Evolutionary conservation across 306 rosid species (phyloP).

Genomic region (Citrullus colocynthis): DNA sequence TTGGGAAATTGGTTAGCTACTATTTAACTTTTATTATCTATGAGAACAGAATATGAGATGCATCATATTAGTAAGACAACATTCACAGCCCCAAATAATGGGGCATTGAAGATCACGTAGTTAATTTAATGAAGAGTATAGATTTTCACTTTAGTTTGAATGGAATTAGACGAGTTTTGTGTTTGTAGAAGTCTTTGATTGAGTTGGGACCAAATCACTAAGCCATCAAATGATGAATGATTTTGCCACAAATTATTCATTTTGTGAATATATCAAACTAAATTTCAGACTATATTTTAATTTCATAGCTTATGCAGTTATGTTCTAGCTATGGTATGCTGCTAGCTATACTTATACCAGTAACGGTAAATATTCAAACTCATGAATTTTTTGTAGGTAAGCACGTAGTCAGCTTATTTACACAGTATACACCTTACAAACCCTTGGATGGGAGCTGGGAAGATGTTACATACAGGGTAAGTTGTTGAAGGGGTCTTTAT

Average conservation of each 20-base stretch:
- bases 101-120: not conserved
- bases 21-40: not conserved
- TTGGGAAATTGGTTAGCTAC: not conserved
- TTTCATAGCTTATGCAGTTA: not conserved
- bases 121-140: not conserved
- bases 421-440: conserved; percentile 82
- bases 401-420: conserved; percentile 84
- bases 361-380: not conserved
- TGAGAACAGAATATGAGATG: not conserved
- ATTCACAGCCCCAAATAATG: not conserved
- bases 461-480: conserved; percentile 58
- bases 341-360: not conserved
- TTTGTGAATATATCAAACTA: not conserved
- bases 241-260: not conserved
- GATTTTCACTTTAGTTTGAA: not conserved
- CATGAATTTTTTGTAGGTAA: conserved; percentile 33
- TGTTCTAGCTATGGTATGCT: not conserved
- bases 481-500: conserved; percentile 10
- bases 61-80: not conserved
- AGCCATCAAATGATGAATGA: not conserved
- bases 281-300: not conserved
- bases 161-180: not conserved
- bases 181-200: not conserved
- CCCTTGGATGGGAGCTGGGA: conserved; percentile 80
- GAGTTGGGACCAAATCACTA: not conserved